phyloP scores from a whole-genome alignment of 768 basidiomycete genomes.

The Grammothele lineata region DNA sequence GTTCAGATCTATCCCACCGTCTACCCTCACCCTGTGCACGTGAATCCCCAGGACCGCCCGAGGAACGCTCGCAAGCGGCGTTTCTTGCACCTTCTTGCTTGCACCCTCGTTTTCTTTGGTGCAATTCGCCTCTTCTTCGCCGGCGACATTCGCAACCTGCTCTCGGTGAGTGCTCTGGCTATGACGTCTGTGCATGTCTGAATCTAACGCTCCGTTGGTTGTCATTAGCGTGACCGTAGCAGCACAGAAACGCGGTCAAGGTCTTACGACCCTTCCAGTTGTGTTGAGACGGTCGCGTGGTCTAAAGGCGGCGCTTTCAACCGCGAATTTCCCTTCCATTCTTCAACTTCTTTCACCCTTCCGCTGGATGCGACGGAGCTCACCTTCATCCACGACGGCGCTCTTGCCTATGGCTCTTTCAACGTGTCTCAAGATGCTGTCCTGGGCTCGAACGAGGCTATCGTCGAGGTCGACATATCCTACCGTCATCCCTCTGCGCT shows the following conservation, averaged over 20 bases:
- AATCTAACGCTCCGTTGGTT: no score
- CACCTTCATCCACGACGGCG: slow-evolving; percentile 3
- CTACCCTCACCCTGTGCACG: no score
- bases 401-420: slow-evolving; percentile 11
- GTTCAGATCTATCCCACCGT: no score
- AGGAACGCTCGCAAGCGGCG: slow-evolving; percentile 9
- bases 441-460: slow-evolving; percentile 4
- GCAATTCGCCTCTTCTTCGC: slow-evolving; percentile 1
- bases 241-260: no score
- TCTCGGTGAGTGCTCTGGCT: no score
- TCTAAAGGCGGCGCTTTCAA: no score
- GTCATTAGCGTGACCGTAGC: no score
- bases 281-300: no score
- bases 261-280: no score
- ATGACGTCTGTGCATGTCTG: no score
- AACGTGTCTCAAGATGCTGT: slow-evolving; percentile 9
- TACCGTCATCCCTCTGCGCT: slow-evolving; percentile 13
- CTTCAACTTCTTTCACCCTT: slow-evolving; percentile 12
- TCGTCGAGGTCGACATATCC: slow-evolving; percentile 17
- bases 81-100: slow-evolving; percentile 10
- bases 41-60: slow-evolving; percentile 3
- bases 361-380: slow-evolving; percentile 11
- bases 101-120: slow-evolving; percentile 5
- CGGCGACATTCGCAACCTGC: no score
- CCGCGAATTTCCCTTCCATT: slow-evolving; percentile 2